These are phyloP conservation scores for Candida parachauliodes DNA, from an alignment of 805 yeast species.

Conservation along the genomic window DNA sequence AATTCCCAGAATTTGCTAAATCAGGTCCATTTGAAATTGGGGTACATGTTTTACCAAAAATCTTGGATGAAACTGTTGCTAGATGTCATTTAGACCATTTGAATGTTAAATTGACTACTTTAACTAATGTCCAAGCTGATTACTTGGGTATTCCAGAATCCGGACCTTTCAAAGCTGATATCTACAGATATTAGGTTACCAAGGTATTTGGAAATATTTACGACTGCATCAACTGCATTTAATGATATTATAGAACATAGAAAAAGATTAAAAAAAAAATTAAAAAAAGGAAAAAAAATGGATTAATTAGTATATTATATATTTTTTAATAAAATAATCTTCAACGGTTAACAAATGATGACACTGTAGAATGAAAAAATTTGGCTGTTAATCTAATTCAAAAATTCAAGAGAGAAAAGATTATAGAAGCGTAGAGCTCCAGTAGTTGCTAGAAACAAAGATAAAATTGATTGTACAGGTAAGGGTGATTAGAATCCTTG, in stretches of 20 bases:
- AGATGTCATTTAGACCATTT: conserved; percentile 92
- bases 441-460: no score
- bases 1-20: conserved; percentile 86
- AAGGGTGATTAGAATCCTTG: no score
- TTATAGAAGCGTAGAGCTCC: no score
- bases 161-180: conserved; percentile 98
- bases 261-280: conserved; percentile 1
- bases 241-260: conserved; percentile 10
- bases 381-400: no score
- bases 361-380: no score
- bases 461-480: no score
- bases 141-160: conserved; percentile 87
- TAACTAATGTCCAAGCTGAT: conserved; percentile 80
- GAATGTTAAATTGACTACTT: conserved; percentile 80
- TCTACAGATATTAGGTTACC: conserved; percentile 81
- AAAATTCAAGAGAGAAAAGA: no score
- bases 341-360: conserved; percentile 45
- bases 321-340: conserved; percentile 30
- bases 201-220: conserved; percentile 2
- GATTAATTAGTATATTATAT: conserved; percentile 22
- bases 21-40: conserved; percentile 88
- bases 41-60: conserved; percentile 96
- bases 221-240: conserved; percentile 45
- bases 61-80: conserved; percentile 98
- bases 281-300: conserved; percentile 12